A percentile compares a stretch with the other conserved stretches of the same genome.
Conservation (phyloP, 2,329 filamentous ascomycete genomes). For the Pseudogymnoascus pannorum region DNA sequence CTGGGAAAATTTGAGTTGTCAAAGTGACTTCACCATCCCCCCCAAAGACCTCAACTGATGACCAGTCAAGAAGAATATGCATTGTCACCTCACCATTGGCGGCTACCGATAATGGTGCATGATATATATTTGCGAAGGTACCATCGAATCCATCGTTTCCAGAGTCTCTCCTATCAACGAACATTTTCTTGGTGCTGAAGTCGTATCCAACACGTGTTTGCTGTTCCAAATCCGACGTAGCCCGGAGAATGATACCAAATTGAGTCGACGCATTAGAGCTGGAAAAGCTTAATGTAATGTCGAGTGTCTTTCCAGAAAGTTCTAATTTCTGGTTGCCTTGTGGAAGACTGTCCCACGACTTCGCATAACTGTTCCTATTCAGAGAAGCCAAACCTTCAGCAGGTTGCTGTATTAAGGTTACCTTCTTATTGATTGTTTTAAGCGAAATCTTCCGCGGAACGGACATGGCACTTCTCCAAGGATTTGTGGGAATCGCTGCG, state of each 20-base stretch:
- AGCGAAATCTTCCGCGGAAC: too few species aligned
- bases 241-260: slow-evolving; percentile 6
- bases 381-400: not conserved
- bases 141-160: too few species aligned
- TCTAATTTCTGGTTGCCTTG: not conserved
- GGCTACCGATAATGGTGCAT: not conserved
- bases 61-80: slow-evolving; percentile 2
- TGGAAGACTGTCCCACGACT: not conserved
- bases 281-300: not conserved
- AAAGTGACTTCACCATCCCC: too few species aligned
- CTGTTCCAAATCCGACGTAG: slow-evolving; percentile 1
- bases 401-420: not conserved
- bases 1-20: too few species aligned
- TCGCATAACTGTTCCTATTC: not conserved
- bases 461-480: too few species aligned
- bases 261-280: not conserved
- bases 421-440: too few species aligned
- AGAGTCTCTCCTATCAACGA: slow-evolving; percentile 4
- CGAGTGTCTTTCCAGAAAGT: not conserved
- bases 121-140: not conserved
- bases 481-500: too few species aligned
- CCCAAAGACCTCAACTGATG: too few species aligned
- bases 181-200: not conserved
- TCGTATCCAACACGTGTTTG: slow-evolving; percentile 10
- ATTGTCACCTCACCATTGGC: not conserved